These are phyloP conservation scores for Ceriops zippeliana DNA, from an alignment of 345 rosid genomes.

Conservation along the genomic window DNA sequence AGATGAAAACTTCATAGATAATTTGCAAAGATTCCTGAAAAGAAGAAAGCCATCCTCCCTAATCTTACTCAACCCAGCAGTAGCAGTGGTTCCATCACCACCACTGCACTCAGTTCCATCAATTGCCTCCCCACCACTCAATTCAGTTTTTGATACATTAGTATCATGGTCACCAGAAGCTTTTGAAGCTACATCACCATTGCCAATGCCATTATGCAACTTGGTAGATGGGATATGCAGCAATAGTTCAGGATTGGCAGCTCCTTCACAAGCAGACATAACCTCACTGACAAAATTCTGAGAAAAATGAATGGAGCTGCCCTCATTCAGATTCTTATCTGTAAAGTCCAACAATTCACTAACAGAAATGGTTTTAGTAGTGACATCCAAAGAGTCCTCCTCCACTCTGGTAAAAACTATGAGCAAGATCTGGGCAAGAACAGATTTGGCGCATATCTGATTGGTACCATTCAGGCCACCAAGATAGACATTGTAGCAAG, in stretches of 20 bases:
- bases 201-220: slow-evolving; percentile 37
- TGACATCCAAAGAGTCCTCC: slow-evolving; percentile 57
- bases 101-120: slow-evolving; percentile 32
- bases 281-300: slow-evolving; percentile 77
- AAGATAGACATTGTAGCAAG: slow-evolving; percentile 87
- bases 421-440: slow-evolving; percentile 78
- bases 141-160: slow-evolving; percentile 27
- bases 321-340: slow-evolving; percentile 87
- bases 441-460: slow-evolving; percentile 94
- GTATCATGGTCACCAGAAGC: slow-evolving; percentile 10
- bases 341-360: slow-evolving; percentile 70
- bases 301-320: slow-evolving; percentile 67
- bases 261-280: slow-evolving; percentile 58
- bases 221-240: slow-evolving; percentile 26
- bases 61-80: slow-evolving; percentile 47
- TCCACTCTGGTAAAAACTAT: slow-evolving; percentile 71
- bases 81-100: slow-evolving; percentile 3
- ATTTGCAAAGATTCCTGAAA: slow-evolving; percentile 79
- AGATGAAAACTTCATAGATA: slow-evolving; percentile 91
- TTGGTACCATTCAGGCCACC: slow-evolving; percentile 78
- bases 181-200: not conserved
- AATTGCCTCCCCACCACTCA: slow-evolving; percentile 25
- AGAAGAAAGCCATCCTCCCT: slow-evolving; percentile 84
- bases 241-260: slow-evolving; percentile 39
- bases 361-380: slow-evolving; percentile 54